phyloP scores from a whole-genome alignment of 306 rosid species.

The Cucurbita ficifolia region DNA sequence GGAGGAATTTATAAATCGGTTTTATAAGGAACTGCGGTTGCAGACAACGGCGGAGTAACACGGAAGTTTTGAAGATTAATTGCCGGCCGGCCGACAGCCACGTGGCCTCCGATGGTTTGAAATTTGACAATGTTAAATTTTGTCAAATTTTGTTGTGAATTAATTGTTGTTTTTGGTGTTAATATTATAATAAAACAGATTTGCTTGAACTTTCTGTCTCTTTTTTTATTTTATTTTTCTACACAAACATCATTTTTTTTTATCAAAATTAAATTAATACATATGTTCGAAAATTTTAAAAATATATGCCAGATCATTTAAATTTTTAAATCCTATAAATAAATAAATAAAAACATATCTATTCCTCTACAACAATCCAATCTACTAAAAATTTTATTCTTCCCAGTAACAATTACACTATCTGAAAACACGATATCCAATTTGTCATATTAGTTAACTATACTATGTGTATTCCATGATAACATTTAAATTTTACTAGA shows the following conservation, averaged over 20 bases:
- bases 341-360: too few species aligned
- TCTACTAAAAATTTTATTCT: too few species aligned
- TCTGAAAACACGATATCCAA: too few species aligned
- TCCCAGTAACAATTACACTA: too few species aligned
- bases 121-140: background rate
- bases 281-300: too few species aligned
- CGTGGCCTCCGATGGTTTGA: background rate
- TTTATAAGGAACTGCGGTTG: conserved; percentile 38
- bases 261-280: too few species aligned
- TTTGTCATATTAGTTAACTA: too few species aligned
- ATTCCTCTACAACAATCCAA: too few species aligned
- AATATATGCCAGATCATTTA: too few species aligned
- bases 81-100: background rate
- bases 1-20: conserved; percentile 62
- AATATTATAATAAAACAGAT: background rate
- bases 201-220: background rate
- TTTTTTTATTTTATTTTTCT: background rate
- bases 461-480: too few species aligned
- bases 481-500: too few species aligned
- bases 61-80: background rate
- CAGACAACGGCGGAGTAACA: background rate
- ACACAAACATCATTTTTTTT: background rate
- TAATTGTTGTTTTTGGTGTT: background rate
- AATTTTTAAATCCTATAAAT: too few species aligned
- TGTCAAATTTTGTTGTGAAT: background rate